Conservation (phyloP, 1,284 basidiomycete species). For the Sanghuangporus weigelae region DNA sequence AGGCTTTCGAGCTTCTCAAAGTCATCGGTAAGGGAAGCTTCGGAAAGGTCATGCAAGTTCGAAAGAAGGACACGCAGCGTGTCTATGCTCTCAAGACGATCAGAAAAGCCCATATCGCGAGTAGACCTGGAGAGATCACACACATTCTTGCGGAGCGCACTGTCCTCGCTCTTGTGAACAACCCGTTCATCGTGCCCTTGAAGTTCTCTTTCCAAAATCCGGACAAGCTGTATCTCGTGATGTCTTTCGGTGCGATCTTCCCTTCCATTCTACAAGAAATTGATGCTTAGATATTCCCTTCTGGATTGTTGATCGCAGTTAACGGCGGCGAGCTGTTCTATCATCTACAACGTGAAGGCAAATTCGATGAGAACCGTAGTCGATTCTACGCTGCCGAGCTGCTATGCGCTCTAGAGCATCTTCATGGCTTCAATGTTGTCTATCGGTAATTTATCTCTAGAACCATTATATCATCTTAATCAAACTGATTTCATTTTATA, state of each 20-base stretch:
- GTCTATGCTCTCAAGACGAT: slow-evolving; percentile 99
- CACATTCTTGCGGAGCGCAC: slow-evolving; percentile 98
- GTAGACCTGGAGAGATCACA: slow-evolving; percentile 93
- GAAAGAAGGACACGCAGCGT: slow-evolving; percentile 96
- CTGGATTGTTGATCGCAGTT: slow-evolving; percentile 42
- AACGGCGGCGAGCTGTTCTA: slow-evolving; percentile 99
- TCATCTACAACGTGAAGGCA: slow-evolving; percentile 93
- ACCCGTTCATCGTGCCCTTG: slow-evolving; percentile 97
- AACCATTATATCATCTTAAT: background rate
- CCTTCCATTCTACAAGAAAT: background rate
- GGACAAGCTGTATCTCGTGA: slow-evolving; percentile 96
- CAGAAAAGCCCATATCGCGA: slow-evolving; percentile 97
- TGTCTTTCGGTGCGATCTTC: slow-evolving; percentile 75
- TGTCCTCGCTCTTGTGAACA: slow-evolving; percentile 95
- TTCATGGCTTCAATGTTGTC: slow-evolving; percentile 97
- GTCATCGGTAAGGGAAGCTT: slow-evolving; percentile 99
- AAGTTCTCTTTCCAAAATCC: slow-evolving; percentile 99
- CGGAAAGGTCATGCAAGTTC: slow-evolving; percentile 97
- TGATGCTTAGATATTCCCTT: slow-evolving; percentile 4
- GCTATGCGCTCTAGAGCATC: slow-evolving; percentile 89
- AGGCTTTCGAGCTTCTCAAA: slow-evolving; percentile 95
- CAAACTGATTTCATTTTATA: slow-evolving; percentile 25
- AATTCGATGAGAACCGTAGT: slow-evolving; percentile 91
- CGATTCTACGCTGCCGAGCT: slow-evolving; percentile 97
- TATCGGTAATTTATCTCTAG: slow-evolving; percentile 63